Evolutionary conservation across 352 stramenopile genomes (phyloP).

Genomic region (Pythium brachiatum): DNA sequence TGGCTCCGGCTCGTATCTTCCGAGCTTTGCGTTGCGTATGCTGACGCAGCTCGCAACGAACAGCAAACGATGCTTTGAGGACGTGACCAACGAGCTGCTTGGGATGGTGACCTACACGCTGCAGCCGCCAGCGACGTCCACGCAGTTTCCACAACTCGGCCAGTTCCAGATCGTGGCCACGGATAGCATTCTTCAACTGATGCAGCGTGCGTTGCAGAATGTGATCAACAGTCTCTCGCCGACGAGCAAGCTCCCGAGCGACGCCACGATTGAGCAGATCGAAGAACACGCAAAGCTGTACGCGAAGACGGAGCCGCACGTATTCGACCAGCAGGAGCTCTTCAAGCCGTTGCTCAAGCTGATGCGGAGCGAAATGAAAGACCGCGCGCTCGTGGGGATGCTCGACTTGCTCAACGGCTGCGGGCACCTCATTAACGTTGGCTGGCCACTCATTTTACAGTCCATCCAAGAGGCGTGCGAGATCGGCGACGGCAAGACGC

Average conservation of each 20-base stretch:
- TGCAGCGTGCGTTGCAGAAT: conserved; percentile 68
- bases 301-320: conserved; percentile 32
- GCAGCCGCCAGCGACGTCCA: conserved; percentile 31
- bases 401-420: conserved; percentile 78
- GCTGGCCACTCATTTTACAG: conserved; percentile 69
- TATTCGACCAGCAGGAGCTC: conserved; percentile 72
- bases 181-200: conserved; percentile 76
- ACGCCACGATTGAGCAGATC: conserved; percentile 44
- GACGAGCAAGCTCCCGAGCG: conserved; percentile 38
- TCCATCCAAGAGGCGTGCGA: conserved; percentile 66
- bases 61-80: conserved; percentile 71
- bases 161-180: conserved; percentile 79
- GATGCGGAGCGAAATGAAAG: conserved; percentile 74
- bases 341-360: conserved; percentile 58
- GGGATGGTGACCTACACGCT: conserved; percentile 66
- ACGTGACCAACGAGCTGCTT: conserved; percentile 72
- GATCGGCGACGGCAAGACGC: conserved; percentile 68
- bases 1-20: conserved; percentile 56
- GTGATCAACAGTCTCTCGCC: conserved; percentile 60
- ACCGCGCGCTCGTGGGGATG: conserved; percentile 60
- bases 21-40: conserved; percentile 78
- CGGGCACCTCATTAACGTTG: conserved; percentile 65
- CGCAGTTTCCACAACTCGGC: conserved; percentile 55
- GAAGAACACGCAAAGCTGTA: conserved; percentile 37
- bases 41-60: conserved; percentile 72